Percentiles rank a stretch among this genome's conserved stretches.
Conservation (phyloP, 805 yeast species). For the Ogataea glucozyma region DNA sequence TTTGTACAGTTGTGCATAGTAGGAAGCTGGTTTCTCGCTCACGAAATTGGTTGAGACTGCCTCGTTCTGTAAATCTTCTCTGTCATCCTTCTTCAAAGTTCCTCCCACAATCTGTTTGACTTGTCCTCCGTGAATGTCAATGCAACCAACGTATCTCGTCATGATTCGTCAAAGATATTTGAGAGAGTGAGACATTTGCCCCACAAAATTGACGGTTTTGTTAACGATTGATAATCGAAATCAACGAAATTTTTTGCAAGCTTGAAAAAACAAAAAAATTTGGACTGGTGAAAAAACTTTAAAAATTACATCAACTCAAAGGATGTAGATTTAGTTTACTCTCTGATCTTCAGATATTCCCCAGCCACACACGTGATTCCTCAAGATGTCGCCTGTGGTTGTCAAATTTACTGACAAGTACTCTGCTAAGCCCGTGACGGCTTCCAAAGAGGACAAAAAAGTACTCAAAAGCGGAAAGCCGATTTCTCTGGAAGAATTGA, state of each 20-base stretch:
- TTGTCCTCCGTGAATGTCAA: constrained; percentile 91
- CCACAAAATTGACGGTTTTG: too few relatives aligned
- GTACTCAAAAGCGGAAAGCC: constrained; percentile 62
- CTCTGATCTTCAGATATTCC: neutral
- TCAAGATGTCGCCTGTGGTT: constrained; percentile 43
- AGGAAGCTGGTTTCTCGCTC: constrained; percentile 68
- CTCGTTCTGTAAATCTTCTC: constrained; percentile 37
- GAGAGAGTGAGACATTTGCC: neutral
- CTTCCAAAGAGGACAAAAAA: constrained; percentile 52
- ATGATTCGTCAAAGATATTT: constrained; percentile 37
- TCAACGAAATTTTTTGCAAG: too few relatives aligned
- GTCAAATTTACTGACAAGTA: constrained; percentile 46
- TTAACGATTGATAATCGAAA: too few relatives aligned
- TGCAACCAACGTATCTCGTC: constrained; percentile 93
- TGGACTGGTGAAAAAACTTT: neutral
- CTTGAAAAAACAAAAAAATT: neutral
- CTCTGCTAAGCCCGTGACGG: constrained; percentile 27
- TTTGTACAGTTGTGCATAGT: constrained; percentile 71
- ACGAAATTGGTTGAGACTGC: constrained; percentile 72
- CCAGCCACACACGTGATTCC: neutral
- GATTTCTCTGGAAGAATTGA: constrained; percentile 44
- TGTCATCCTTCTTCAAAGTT: constrained; percentile 62
- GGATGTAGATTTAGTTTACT: neutral
- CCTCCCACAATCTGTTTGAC: constrained; percentile 98
- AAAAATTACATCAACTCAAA: constrained; percentile 1